Conservation (phyloP, 805 yeast species). For the Pichia thaimueangensis region DNA sequence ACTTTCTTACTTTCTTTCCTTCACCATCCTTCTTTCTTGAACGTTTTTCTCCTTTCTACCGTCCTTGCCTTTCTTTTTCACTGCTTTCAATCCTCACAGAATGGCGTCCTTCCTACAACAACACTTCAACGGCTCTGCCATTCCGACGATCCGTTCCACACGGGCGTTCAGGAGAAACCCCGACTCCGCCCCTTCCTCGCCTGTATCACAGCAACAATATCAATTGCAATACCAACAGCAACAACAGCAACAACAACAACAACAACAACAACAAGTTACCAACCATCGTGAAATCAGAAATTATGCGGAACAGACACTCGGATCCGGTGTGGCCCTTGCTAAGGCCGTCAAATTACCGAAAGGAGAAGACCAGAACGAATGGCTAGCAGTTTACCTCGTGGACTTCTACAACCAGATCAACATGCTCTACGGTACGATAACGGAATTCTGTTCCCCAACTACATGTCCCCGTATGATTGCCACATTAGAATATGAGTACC, state of each 20-base stretch:
- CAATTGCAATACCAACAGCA: constrained; percentile 16
- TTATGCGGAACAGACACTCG: constrained; percentile 92
- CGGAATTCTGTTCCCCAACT: constrained; percentile 93
- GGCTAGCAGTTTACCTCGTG: constrained; percentile 97
- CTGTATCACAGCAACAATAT: constrained; percentile 16
- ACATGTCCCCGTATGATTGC: constrained; percentile 98
- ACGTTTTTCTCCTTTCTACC: not conserved
- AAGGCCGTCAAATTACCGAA: constrained; percentile 92
- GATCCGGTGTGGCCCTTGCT: constrained; percentile 82
- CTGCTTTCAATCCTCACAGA: too few relatives aligned
- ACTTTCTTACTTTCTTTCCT: not conserved
- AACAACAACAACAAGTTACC: constrained; percentile 18
- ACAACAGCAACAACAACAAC: constrained; percentile 14
- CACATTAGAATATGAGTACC: constrained; percentile 90
- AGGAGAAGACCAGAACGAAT: constrained; percentile 86
- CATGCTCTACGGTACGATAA: constrained; percentile 92
- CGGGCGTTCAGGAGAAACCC: constrained; percentile 29
- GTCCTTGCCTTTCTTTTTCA: too few relatives aligned
- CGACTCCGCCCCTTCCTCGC: constrained; percentile 21
- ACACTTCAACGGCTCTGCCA: constrained; percentile 27
- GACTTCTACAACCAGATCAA: constrained; percentile 94
- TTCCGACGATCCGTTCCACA: constrained; percentile 31
- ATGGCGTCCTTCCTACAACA: constrained; percentile 25
- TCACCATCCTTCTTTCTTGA: not conserved
- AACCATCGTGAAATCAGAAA: constrained; percentile 68